A percentile compares a stretch with the other conserved stretches of the same genome.
These are phyloP conservation scores for Trichoderma polysporum DNA, from an alignment of 2,329 filamentous ascomycete species.

Conservation along the genomic window DNA sequence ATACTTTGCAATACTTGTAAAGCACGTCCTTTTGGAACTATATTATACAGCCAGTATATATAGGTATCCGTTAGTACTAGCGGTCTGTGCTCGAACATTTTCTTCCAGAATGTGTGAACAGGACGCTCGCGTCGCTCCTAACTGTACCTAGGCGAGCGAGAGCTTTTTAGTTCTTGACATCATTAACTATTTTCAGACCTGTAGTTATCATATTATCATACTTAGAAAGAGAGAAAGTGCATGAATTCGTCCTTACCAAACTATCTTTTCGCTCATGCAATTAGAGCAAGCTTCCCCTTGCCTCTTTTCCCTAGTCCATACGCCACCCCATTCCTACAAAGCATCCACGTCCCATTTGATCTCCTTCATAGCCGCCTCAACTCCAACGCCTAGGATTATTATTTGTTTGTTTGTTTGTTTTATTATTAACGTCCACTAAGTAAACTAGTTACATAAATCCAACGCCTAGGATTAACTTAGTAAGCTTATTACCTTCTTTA, in stretches of 20 bases:
- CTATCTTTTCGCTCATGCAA: neutral
- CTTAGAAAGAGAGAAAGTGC: neutral
- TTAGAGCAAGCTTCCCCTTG: neutral
- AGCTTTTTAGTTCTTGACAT: neutral
- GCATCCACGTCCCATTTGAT: conserved; percentile 47
- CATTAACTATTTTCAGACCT: neutral
- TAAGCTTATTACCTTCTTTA: conserved; percentile 37
- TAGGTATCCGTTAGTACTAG: too few species aligned
- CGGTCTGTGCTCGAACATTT: too few species aligned
- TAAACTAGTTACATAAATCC: too few species aligned
- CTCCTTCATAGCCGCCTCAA: conserved; percentile 43
- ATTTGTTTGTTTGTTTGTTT: too few species aligned
- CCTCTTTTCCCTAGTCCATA: conserved; percentile 38
- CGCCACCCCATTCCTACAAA: conserved; percentile 45
- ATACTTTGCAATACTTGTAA: too few species aligned
- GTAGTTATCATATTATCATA: neutral
- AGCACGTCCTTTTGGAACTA: too few species aligned
- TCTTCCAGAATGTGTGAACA: too few species aligned
- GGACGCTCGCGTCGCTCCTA: too few species aligned
- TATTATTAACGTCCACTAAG: too few species aligned
- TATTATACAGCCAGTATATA: too few species aligned
- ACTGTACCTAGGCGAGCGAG: neutral
- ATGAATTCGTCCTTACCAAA: neutral
- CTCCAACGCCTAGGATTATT: conserved; percentile 51
- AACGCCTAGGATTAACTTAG: conserved; percentile 39